phyloP scores from a whole-genome alignment of 441 rosid species.

The Pelargonium cotyledonis region DNA sequence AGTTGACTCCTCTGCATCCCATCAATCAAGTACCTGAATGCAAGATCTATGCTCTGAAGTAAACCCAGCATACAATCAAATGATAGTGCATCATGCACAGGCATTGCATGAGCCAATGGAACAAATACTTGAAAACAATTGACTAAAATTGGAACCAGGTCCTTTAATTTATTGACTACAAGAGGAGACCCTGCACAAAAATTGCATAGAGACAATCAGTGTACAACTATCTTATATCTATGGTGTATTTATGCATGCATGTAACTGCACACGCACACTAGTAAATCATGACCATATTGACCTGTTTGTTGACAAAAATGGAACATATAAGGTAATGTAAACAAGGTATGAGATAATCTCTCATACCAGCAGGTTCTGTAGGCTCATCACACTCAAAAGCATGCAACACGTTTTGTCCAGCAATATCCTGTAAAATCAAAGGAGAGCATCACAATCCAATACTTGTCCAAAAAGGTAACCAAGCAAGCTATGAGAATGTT shows the following conservation, averaged over 20 bases:
- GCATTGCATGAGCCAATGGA: constrained; percentile 42
- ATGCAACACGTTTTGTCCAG: constrained; percentile 36
- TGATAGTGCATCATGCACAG: constrained; percentile 43
- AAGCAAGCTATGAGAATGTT: neutral
- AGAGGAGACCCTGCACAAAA: constrained; percentile 41
- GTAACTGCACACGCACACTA: neutral
- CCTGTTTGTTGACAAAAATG: constrained; percentile 5
- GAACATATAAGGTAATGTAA: neutral
- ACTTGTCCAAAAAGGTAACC: constrained; percentile 12
- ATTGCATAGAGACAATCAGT: constrained; percentile 15
- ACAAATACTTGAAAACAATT: constrained; percentile 67
- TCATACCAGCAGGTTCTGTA: constrained; percentile 51
- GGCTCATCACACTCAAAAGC: constrained; percentile 47
- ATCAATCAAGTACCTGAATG: constrained; percentile 42
- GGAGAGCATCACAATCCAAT: constrained; percentile 5
- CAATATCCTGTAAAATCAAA: constrained; percentile 29
- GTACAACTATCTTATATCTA: constrained; percentile 5
- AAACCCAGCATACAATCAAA: constrained; percentile 52
- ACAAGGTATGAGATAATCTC: constrained; percentile 12
- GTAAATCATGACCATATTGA: neutral
- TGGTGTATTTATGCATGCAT: neutral
- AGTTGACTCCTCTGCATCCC: constrained; percentile 26
- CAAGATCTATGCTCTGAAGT: constrained; percentile 59
- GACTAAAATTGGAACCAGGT: constrained; percentile 62
- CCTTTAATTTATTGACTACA: constrained; percentile 44